phyloP scores from a whole-genome alignment of 352 stramenopile genomes.

The Pythium myriotylum region DNA sequence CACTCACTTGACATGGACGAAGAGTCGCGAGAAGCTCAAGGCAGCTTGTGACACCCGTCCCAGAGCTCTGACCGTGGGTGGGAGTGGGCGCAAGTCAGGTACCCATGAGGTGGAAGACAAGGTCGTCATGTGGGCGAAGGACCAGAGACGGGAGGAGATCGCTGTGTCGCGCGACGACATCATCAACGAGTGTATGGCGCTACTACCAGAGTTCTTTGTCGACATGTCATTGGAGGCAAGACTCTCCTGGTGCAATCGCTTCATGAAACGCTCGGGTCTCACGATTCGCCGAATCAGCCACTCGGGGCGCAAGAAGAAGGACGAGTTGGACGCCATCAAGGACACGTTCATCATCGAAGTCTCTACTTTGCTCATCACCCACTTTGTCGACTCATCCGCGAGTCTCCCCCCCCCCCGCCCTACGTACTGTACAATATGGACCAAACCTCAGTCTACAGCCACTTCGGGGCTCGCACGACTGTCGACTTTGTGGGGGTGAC shows the following conservation, averaged over 20 bases:
- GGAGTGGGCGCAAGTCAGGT: too few relatives aligned
- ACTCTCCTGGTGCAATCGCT: not conserved
- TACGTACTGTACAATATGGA: not conserved
- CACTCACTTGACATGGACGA: too few relatives aligned
- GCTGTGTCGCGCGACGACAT: not conserved
- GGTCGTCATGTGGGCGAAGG: not conserved
- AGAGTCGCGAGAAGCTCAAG: too few relatives aligned
- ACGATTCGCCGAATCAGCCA: not conserved
- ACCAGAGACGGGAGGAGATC: too few relatives aligned
- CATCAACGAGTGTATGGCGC: not conserved
- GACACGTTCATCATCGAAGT: not conserved
- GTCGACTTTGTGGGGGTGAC: not conserved
- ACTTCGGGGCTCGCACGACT: not conserved
- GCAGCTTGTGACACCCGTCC: too few relatives aligned
- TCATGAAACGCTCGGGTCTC: not conserved
- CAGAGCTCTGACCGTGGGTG: too few relatives aligned
- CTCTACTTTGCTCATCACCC: not conserved
- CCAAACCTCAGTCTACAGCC: not conserved
- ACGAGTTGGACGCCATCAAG: not conserved
- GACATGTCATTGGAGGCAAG: not conserved
- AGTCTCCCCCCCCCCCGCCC: not conserved
- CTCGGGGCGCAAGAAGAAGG: not conserved
- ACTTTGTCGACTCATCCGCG: not conserved
- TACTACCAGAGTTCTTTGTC: not conserved
- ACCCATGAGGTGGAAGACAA: not conserved